A percentile compares a stretch with the other conserved stretches of the same genome.
Evolutionary conservation across 305 asterid genomes (phyloP).

Genomic region (Fraxinus angustifolia): DNA sequence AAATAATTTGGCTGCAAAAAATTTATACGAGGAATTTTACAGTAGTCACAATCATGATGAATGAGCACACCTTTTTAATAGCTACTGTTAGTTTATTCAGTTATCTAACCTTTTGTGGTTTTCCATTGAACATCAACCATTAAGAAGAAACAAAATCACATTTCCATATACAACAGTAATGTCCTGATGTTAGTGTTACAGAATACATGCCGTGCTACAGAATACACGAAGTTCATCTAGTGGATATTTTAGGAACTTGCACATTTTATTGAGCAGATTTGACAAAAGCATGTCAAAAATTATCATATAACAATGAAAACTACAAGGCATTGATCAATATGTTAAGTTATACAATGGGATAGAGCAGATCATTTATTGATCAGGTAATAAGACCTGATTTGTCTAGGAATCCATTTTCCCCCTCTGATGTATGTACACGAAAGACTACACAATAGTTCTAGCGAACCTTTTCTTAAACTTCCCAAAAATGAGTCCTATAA

Average conservation of each 20-base stretch:
- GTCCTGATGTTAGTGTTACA: not conserved
- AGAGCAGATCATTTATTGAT: not conserved
- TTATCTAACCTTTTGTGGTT: too few species aligned
- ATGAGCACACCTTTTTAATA: too few species aligned
- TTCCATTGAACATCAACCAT: too few species aligned
- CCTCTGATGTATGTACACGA: conserved; percentile 18
- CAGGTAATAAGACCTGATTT: not conserved
- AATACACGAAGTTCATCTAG: too few species aligned
- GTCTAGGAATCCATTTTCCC: not conserved
- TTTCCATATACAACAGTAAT: too few species aligned
- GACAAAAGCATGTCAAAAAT: not conserved
- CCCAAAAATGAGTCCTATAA: conserved; percentile 5
- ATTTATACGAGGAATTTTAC: too few species aligned
- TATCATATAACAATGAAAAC: not conserved
- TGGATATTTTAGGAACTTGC: not conserved
- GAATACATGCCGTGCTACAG: not conserved
- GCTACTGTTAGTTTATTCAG: too few species aligned
- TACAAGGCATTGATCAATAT: not conserved
- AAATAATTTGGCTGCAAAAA: too few species aligned
- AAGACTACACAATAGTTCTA: not conserved
- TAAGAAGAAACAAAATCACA: too few species aligned
- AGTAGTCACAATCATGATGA: too few species aligned
- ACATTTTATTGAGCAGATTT: not conserved
- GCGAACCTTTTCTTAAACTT: not conserved
- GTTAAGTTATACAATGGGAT: not conserved